Evolutionary conservation across 306 rosid genomes (phyloP), one percentile per base, ranked within the genome.

Genomic region (Acmispon strigosus): DNA sequence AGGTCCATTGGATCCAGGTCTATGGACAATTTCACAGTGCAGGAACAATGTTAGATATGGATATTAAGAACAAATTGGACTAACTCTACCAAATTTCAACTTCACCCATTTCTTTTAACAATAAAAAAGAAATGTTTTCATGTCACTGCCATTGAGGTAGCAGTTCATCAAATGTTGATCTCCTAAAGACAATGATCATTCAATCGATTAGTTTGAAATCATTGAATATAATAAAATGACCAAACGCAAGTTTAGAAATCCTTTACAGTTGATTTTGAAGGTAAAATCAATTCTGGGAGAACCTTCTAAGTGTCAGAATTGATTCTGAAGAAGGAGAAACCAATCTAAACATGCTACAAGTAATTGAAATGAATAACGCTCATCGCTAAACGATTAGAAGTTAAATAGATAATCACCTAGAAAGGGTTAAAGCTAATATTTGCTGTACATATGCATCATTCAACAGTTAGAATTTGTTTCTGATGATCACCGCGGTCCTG

Each of bases 1-100:
- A 95, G 78, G 70, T 95, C 99, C 99, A 95, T 95, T 16, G 86
- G 84, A 82, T 95, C 97, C 92, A 85, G 88, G 55, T 77, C 83
- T 84, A 66, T 62, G 20, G 51, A 77, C 59, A 70, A 54, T 54
- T 41, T 67, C 44, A 55, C 53, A 69, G 32, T 6, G 53, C 58
- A n/a, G 73, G 61, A 88, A 48, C 68, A 51, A 74, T 66, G 50
- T 56, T 45, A 52, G 34, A 8, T 32, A 78, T 22, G 36, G 70
- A 17, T 45, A 14, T 49, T 27, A 1, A 0, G 3, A 27, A 4
- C 4, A 27, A 27, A 27, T 4, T 4, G 4, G 24, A 22, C 24
- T 22, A 27, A 27, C 0, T 27, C 45, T 78, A 59, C 44, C 45
- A 22, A 45, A 62, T 56, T 78, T 62, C 81, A 54, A 65, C 84